A percentile compares a stretch with the other conserved stretches of the same genome.
Evolutionary conservation across 305 asterid species (phyloP).

Genomic region (Fraxinus angustifolia): DNA sequence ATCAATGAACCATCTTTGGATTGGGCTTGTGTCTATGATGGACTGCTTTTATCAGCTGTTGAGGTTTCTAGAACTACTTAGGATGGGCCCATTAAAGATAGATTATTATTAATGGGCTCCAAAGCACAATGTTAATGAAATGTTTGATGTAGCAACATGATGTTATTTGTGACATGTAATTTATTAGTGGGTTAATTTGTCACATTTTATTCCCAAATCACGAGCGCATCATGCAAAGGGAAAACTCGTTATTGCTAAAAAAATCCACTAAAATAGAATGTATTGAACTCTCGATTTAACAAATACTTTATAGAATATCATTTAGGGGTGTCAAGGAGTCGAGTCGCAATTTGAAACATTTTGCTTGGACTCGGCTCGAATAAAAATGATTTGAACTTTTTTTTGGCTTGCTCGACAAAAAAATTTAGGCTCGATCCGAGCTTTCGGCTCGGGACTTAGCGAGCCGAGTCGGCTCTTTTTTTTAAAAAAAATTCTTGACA

Average conservation of each 20-base stretch:
- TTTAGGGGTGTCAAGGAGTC: too few relatives aligned
- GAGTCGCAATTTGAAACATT: too few relatives aligned
- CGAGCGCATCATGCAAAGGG: background rate
- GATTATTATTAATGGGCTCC: background rate
- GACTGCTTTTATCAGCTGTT: background rate
- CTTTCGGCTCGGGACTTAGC: too few relatives aligned
- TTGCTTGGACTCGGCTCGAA: too few relatives aligned
- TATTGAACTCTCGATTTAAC: background rate
- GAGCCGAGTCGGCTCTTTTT: too few relatives aligned
- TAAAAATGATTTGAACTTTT: too few relatives aligned
- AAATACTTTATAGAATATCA: too few relatives aligned
- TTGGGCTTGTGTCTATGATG: background rate
- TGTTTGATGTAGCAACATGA: background rate
- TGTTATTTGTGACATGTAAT: background rate
- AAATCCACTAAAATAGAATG: background rate
- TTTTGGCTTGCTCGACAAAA: too few relatives aligned
- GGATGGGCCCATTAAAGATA: background rate
- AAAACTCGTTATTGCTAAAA: too few relatives aligned
- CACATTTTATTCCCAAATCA: background rate
- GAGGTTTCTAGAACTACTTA: background rate
- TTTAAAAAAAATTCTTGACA: too few relatives aligned
- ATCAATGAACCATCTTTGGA: background rate
- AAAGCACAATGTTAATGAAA: background rate
- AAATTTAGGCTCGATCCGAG: too few relatives aligned
- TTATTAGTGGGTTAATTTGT: too few relatives aligned